Evolutionary conservation across 2,329 filamentous ascomycete genomes (phyloP).

Genomic region (Gnomoniopsis sp.): DNA sequence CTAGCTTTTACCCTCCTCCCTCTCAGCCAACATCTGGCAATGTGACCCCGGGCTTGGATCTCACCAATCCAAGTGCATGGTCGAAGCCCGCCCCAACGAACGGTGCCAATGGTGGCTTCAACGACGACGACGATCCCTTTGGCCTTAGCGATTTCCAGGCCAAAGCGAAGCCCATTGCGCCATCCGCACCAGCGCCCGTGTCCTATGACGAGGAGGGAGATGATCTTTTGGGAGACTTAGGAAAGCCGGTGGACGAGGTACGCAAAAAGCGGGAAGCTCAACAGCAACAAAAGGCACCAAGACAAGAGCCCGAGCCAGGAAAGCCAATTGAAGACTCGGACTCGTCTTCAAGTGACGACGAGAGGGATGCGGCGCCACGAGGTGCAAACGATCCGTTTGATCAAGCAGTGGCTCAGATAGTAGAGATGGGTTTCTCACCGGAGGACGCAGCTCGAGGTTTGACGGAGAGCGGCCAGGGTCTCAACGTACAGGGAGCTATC

Average conservation of each 20-base stretch:
- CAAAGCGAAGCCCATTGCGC: slow-evolving; percentile 24
- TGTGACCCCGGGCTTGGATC: slow-evolving; percentile 47
- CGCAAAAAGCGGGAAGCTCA: slow-evolving; percentile 36
- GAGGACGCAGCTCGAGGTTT: slow-evolving; percentile 81
- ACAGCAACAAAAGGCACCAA: slow-evolving; percentile 7
- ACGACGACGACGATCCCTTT: slow-evolving; percentile 86
- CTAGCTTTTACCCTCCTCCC: slow-evolving; percentile 61
- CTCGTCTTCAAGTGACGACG: slow-evolving; percentile 45
- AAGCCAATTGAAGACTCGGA: slow-evolving; percentile 52
- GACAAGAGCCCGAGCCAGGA: slow-evolving; percentile 47
- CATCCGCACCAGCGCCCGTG: slow-evolving; percentile 26
- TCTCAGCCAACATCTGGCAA: slow-evolving; percentile 37
- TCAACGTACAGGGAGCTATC: slow-evolving; percentile 82
- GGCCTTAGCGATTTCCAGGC: slow-evolving; percentile 65
- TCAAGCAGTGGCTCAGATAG: slow-evolving; percentile 77
- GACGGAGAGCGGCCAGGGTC: slow-evolving; percentile 72
- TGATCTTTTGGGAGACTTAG: slow-evolving; percentile 64
- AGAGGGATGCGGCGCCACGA: slow-evolving; percentile 28
- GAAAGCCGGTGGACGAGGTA: slow-evolving; percentile 62
- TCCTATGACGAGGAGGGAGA: slow-evolving; percentile 49
- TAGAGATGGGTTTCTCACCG: slow-evolving; percentile 90
- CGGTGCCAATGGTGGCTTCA: slow-evolving; percentile 33
- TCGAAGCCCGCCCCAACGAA: slow-evolving; percentile 30
- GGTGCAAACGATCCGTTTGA: slow-evolving; percentile 62
- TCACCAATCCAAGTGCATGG: slow-evolving; percentile 56